Evolutionary conservation across 495 filamentous ascomycete species (phyloP), one percentile per base, ranked within the genome.

Genomic region (Penicillium bovifimosum): DNA sequence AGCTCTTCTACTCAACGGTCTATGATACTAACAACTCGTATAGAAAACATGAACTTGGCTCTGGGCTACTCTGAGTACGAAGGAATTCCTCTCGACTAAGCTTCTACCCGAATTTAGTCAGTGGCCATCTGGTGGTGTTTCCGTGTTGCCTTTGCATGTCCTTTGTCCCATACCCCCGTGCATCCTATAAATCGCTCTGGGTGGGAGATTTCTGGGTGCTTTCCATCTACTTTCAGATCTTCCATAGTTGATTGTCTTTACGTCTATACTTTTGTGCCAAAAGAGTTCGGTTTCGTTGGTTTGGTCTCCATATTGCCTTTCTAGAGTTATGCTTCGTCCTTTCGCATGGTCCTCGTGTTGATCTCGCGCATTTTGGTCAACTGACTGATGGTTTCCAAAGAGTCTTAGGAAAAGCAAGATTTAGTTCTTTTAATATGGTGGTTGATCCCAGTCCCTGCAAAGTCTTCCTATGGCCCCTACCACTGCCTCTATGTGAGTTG

Each of bases 11-110:
- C 11, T 27, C 28, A 2, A 14, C 17, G 4, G 16, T 17, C 13
- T 14, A 13, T 42, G 9, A 42, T 18, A 43, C 49, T 60, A 47
- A 65, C 38, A 2, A 26, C 9, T 35, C 45, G 18, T 27, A 41
- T 66, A 91, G 86, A 96, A 78, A 96, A 96, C 70, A 95, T 96
- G 90, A 96, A 96, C 74, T 77, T 98, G 47, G 87, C 91, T 52
- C 81, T 96, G 28, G 92, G 93, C 41, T 96, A 95, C 73, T 85
- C 80, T 27, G 91, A 96, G 73, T 96, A 90, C 69, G 86, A 95
- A 68, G 92, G 91, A 34, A 95, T 96, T 59, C 90, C 91, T 46
- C 67, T 84, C 49, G 76, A 83, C 62, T 82, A 75, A 70, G 55
- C 55, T 33, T 41, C 34, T 16, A 14, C 7, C 50, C 24, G 28